These are phyloP conservation scores for Cyberlindnera petersonii DNA, from an alignment of 805 yeast genomes.

Conservation along the genomic window DNA sequence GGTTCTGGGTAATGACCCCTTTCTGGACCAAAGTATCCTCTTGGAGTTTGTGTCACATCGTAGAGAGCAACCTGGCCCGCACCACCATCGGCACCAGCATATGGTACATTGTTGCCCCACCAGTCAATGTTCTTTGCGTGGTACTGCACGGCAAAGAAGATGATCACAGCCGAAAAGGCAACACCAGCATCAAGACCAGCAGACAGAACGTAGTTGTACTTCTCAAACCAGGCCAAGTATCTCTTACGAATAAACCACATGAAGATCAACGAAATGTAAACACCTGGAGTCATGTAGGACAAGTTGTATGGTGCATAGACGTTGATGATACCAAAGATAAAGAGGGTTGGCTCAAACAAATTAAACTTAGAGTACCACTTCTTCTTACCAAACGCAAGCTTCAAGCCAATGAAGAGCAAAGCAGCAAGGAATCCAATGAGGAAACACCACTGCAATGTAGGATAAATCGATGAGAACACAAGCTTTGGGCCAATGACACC, in stretches of 20 bases:
- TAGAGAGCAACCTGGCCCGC: slow-evolving; percentile 21
- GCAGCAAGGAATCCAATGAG: slow-evolving; percentile 46
- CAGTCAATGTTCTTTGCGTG: slow-evolving; percentile 42
- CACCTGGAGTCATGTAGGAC: slow-evolving; percentile 32
- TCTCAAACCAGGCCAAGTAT: slow-evolving; percentile 50
- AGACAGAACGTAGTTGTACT: slow-evolving; percentile 47
- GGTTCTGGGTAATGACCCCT: slow-evolving; percentile 18
- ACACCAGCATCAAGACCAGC: slow-evolving; percentile 61
- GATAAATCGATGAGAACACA: slow-evolving; percentile 55
- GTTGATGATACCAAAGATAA: slow-evolving; percentile 47
- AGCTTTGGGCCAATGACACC: slow-evolving; percentile 56
- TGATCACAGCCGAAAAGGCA: slow-evolving; percentile 47
- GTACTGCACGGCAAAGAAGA: slow-evolving; percentile 50
- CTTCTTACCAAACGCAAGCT: slow-evolving; percentile 21
- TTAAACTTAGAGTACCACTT: slow-evolving; percentile 7
- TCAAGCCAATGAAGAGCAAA: slow-evolving; percentile 29
- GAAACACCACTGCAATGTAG: slow-evolving; percentile 61
- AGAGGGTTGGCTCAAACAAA: slow-evolving; percentile 45
- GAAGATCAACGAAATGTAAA: slow-evolving; percentile 35
- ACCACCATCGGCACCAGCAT: slow-evolving; percentile 37
- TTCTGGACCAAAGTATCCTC: slow-evolving; percentile 24
- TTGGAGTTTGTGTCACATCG: slow-evolving; percentile 11
- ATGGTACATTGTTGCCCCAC: slow-evolving; percentile 61
- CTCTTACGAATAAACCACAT: slow-evolving; percentile 40
- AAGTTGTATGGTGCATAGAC: slow-evolving; percentile 49